Conservation (phyloP, 1,284 basidiomycete species). For the Ceratobasidium sp. region DNA sequence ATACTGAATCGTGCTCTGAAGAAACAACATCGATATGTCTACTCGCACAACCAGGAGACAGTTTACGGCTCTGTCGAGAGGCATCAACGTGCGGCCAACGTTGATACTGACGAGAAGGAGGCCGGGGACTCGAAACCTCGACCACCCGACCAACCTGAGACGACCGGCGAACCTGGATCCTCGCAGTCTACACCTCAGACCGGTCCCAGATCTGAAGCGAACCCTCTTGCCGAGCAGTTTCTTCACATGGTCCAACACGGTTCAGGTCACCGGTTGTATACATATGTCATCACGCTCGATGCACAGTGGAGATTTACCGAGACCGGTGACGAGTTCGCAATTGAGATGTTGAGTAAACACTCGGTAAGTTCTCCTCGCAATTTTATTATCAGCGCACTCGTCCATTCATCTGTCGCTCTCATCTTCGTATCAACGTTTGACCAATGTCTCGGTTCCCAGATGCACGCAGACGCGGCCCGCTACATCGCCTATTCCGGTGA, state of each 20-base stretch:
- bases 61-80: constrained; percentile 57
- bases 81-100: constrained; percentile 40
- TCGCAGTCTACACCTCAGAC: too few species aligned
- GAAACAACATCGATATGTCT: constrained; percentile 63
- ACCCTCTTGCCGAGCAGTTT: constrained; percentile 60
- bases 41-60: constrained; percentile 61
- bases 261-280: constrained; percentile 61
- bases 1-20: constrained; percentile 61
- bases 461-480: constrained; percentile 64
- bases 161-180: too few species aligned
- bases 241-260: constrained; percentile 63
- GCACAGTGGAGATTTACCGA: constrained; percentile 65
- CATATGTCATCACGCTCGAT: constrained; percentile 64
- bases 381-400: too few species aligned
- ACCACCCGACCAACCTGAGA: too few species aligned
- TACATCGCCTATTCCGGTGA: constrained; percentile 60
- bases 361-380: too few species aligned
- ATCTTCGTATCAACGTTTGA: too few species aligned
- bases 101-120: background rate
- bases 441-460: constrained; percentile 52
- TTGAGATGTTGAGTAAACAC: constrained; percentile 65
- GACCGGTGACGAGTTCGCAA: constrained; percentile 65
- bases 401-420: too few species aligned
- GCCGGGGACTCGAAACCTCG: too few species aligned
- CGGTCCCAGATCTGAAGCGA: too few species aligned